Conservation (phyloP, 768 basidiomycete genomes). For the Suillus cothurnatus region DNA sequence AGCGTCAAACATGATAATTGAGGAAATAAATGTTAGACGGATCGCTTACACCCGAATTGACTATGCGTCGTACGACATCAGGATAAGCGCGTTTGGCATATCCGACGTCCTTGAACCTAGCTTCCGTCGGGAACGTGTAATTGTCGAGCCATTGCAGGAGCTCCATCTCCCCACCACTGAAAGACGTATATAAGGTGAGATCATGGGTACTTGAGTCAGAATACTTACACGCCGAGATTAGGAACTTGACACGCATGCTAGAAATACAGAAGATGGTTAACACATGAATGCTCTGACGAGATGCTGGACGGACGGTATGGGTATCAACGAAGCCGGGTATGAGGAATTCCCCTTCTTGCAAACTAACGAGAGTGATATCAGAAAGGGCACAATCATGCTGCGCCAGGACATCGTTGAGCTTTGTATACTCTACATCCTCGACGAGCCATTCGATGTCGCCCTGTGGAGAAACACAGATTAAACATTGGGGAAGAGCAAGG, state of each 20-base stretch:
- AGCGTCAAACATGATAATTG: slow-evolving; percentile 11
- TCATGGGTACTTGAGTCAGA: background rate
- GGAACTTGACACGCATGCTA: slow-evolving; percentile 46
- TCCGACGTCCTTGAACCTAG: slow-evolving; percentile 64
- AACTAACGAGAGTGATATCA: slow-evolving; percentile 32
- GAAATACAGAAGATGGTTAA: slow-evolving; percentile 4
- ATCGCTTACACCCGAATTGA: slow-evolving; percentile 72
- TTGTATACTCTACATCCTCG: slow-evolving; percentile 50
- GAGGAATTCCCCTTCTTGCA: slow-evolving; percentile 64
- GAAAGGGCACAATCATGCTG: slow-evolving; percentile 49
- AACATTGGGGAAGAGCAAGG: slow-evolving; percentile 49
- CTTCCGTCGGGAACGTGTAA: slow-evolving; percentile 88
- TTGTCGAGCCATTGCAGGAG: slow-evolving; percentile 87
- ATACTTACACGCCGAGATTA: slow-evolving; percentile 38
- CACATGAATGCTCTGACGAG: background rate
- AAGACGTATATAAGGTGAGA: slow-evolving; percentile 11
- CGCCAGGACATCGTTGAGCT: slow-evolving; percentile 52
- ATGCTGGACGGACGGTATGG: slow-evolving; percentile 60
- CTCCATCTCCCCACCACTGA: slow-evolving; percentile 81
- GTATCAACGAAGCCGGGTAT: slow-evolving; percentile 93
- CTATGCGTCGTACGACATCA: slow-evolving; percentile 67
- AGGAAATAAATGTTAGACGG: background rate
- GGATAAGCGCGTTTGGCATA: slow-evolving; percentile 75
- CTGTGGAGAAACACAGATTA: slow-evolving; percentile 51
- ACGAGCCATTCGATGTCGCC: slow-evolving; percentile 76